phyloP scores from a whole-genome alignment of 352 stramenopile genomes.

The Thraustochytrium striatum region DNA sequence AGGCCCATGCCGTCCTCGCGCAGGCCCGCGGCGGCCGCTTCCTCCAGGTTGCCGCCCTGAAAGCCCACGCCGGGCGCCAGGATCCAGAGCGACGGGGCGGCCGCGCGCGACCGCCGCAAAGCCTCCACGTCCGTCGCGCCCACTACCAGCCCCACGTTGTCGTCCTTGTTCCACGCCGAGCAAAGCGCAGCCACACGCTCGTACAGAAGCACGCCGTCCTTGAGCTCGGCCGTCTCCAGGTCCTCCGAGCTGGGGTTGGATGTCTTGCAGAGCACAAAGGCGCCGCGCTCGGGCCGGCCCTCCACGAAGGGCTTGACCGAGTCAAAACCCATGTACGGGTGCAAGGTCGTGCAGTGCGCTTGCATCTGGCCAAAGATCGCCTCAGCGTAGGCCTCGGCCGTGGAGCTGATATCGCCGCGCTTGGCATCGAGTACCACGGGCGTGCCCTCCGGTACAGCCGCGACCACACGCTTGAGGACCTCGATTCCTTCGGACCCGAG shows the following conservation, averaged over 20 bases:
- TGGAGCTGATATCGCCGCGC: constrained; percentile 96
- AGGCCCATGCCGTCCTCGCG: constrained; percentile 81
- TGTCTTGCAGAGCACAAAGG: constrained; percentile 99
- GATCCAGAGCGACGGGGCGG: constrained; percentile 89
- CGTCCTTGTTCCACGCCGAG: constrained; percentile 63
- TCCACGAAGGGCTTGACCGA: constrained; percentile 90
- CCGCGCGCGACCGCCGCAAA: constrained; percentile 72
- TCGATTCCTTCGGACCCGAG: constrained; percentile 72
- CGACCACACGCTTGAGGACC: constrained; percentile 64
- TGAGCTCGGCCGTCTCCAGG: constrained; percentile 62
- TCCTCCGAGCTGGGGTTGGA: constrained; percentile 95
- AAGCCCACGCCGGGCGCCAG: constrained; percentile 92
- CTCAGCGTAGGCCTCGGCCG: constrained; percentile 88
- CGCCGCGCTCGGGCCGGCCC: constrained; percentile 74
- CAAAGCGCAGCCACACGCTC: constrained; percentile 55
- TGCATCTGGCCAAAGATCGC: constrained; percentile 85
- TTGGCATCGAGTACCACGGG: constrained; percentile 96
- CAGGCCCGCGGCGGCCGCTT: constrained; percentile 69
- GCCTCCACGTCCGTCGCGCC: constrained; percentile 91
- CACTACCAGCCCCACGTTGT: constrained; percentile 88
- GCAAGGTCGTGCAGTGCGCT: constrained; percentile 91
- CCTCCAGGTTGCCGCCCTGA: constrained; percentile 82
- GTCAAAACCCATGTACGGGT: constrained; percentile 96
- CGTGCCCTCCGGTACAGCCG: constrained; percentile 76
- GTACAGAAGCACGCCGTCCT: constrained; percentile 54